These are phyloP conservation scores for Neonectria neomacrospora DNA, from an alignment of 2,329 filamentous ascomycete species.

Conservation along the genomic window DNA sequence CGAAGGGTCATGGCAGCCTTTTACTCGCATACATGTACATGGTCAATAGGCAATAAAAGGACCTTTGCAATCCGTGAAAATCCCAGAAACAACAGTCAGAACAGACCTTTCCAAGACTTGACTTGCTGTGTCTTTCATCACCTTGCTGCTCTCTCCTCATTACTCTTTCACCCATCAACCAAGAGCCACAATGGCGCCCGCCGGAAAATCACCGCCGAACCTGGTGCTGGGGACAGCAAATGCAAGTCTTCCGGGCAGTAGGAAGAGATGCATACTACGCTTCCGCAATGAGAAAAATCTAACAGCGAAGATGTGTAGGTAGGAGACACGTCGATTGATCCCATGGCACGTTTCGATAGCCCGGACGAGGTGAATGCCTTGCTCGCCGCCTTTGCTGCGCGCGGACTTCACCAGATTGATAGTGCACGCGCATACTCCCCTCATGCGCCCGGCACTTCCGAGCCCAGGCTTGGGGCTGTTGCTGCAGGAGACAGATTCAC, in stretches of 20 bases:
- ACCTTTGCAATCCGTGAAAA: neutral
- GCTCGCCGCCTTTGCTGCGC: conserved; percentile 32
- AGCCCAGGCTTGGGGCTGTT: conserved; percentile 46
- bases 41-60: neutral
- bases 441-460: conserved; percentile 41
- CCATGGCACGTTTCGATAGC: conserved; percentile 39
- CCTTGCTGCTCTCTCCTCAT: neutral
- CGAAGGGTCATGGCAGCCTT: neutral
- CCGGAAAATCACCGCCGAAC: conserved; percentile 24
- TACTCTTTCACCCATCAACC: neutral
- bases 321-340: conserved; percentile 38
- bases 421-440: conserved; percentile 49
- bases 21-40: neutral
- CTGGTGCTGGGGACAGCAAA: conserved; percentile 32
- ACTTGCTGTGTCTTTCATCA: neutral
- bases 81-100: neutral
- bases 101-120: neutral
- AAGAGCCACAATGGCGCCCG: conserved; percentile 12
- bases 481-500: conserved; percentile 44
- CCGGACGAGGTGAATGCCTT: conserved; percentile 42
- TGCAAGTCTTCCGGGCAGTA: conserved; percentile 7
- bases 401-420: conserved; percentile 46
- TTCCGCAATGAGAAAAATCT: neutral
- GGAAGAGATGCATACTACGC: accelerated
- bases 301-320: conserved; percentile 21